These are phyloP conservation scores for Myxozyma sirexii DNA, from an alignment of 805 yeast species.

Conservation along the genomic window DNA sequence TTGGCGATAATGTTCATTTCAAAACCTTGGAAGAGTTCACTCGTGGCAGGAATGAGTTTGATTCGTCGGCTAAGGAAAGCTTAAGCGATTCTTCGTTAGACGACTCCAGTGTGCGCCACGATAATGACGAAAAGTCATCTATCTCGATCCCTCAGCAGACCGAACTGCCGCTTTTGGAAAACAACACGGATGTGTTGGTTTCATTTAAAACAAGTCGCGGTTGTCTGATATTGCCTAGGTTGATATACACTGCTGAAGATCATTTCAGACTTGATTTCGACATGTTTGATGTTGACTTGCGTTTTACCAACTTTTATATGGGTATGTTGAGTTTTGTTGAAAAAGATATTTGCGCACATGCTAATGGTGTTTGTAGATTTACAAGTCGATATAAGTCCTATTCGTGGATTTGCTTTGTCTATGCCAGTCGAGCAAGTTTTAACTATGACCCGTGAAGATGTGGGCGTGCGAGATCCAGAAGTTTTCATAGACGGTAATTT, in stretches of 20 bases:
- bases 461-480: conserved; percentile 43
- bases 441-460: conserved; percentile 34
- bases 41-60: conserved; percentile 32
- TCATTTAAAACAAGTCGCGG: conserved; percentile 73
- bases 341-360: not conserved
- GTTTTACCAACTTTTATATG: conserved; percentile 92
- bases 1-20: conserved; percentile 84
- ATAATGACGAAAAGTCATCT: not conserved
- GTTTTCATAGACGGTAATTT: conserved; percentile 56
- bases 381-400: conserved; percentile 70
- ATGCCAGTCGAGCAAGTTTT: conserved; percentile 41
- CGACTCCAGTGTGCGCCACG: not conserved
- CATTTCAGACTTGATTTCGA: conserved; percentile 67
- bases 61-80: not conserved
- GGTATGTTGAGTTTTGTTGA: conserved; percentile 42
- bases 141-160: not conserved
- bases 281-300: conserved; percentile 70
- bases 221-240: conserved; percentile 69
- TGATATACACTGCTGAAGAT: conserved; percentile 64
- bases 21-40: conserved; percentile 84
- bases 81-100: not conserved
- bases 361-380: conserved; percentile 47
- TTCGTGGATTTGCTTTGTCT: conserved; percentile 39
- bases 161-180: not conserved
- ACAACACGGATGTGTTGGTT: conserved; percentile 61